Conservation (phyloP, 2,329 filamentous ascomycete species). For the Orbilia ellipsospora region DNA sequence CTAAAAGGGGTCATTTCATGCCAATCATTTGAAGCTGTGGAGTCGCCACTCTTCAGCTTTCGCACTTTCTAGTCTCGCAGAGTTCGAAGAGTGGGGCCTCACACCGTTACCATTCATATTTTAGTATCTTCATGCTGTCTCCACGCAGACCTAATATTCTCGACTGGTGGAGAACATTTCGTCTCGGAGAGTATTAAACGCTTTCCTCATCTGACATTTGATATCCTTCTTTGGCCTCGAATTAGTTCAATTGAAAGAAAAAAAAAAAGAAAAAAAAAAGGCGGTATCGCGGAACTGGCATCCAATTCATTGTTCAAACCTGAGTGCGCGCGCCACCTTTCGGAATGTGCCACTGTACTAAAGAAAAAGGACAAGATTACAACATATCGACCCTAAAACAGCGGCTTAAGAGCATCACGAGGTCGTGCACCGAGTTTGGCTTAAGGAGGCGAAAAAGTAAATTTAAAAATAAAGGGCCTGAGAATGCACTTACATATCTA, state of each 20-base stretch:
- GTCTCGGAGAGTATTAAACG: too few species aligned
- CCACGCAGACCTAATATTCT: too few species aligned
- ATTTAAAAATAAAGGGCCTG: not conserved
- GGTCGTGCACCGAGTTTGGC: not conserved
- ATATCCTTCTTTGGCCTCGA: too few species aligned
- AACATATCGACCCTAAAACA: not conserved
- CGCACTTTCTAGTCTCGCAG: not conserved
- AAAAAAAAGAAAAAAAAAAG: too few species aligned
- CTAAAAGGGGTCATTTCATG: not conserved
- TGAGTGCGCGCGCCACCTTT: not conserved
- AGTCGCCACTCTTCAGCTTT: not conserved
- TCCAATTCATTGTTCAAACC: too few species aligned
- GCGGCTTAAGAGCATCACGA: constrained; percentile 22
- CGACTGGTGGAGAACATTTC: too few species aligned
- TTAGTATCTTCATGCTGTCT: too few species aligned
- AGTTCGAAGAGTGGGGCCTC: constrained; percentile 1
- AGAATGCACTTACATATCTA: not conserved
- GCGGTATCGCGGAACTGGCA: too few species aligned
- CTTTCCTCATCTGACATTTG: too few species aligned
- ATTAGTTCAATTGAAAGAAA: too few species aligned
- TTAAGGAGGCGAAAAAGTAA: not conserved
- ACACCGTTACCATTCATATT: not conserved
- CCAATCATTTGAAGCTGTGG: not conserved
- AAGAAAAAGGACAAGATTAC: not conserved
- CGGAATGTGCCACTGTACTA: constrained; percentile 1